Conservation (phyloP, 176 grass and related monocot genomes). For the Oryza glaberrima region DNA sequence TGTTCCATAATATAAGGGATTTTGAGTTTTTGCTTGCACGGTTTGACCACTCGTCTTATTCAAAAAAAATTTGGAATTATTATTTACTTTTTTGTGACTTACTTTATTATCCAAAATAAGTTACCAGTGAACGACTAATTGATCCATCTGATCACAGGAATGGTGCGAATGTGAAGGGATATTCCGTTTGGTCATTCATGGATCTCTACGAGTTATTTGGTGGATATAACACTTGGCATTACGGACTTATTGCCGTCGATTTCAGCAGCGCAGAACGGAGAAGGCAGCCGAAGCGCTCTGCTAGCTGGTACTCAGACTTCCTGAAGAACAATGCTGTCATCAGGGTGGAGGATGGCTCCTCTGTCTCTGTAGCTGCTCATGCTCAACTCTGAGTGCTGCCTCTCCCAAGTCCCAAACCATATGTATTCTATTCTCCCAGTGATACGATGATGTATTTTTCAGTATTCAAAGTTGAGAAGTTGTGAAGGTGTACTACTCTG, state of each 20-base stretch:
- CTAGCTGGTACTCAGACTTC: constrained; percentile 57
- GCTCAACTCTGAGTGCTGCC: neutral
- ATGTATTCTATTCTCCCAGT: neutral
- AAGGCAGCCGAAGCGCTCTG: constrained; percentile 53
- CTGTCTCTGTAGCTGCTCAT: neutral
- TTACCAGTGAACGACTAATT: neutral
- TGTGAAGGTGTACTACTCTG: neutral
- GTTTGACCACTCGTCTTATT: no score
- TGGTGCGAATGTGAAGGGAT: constrained; percentile 57
- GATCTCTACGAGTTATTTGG: constrained; percentile 56
- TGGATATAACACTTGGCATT: constrained; percentile 38
- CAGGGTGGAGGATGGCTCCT: constrained; percentile 20
- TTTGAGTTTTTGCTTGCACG: no score
- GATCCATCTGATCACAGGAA: constrained; percentile 25
- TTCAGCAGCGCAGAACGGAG: constrained; percentile 40
- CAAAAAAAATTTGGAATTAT: no score
- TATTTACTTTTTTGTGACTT: no score
- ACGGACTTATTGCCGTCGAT: constrained; percentile 52
- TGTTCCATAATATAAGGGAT: no score
- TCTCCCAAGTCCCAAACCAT: neutral
- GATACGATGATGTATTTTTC: neutral
- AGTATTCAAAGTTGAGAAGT: neutral
- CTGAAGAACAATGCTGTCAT: constrained; percentile 52
- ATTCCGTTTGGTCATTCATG: constrained; percentile 65
- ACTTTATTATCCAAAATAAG: no score